Percentiles rank a stretch among this genome's conserved stretches.
These are phyloP conservation scores for Fusarium mundagurra DNA, from an alignment of 2,329 filamentous ascomycete genomes.

Conservation along the genomic window DNA sequence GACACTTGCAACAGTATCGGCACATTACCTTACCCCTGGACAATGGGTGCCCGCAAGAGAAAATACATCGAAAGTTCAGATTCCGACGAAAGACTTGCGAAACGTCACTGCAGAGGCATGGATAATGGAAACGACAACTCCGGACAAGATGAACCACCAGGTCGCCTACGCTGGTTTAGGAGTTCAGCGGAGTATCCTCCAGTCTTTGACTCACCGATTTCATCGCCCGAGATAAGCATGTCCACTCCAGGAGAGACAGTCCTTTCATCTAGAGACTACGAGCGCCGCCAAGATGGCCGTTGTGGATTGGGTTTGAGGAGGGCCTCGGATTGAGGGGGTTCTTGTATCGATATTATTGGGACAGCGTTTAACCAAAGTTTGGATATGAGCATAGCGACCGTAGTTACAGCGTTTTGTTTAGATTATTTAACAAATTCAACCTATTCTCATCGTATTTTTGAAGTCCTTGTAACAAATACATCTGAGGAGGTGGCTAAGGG, in stretches of 20 bases:
- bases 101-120: not conserved
- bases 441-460: not conserved
- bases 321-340: not conserved
- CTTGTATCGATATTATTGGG: not conserved
- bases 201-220: not conserved
- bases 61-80: not conserved
- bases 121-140: no score
- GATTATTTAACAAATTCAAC: no score
- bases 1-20: not conserved
- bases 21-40: not conserved
- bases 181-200: not conserved
- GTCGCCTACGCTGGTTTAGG: not conserved
- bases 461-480: rapidly evolving
- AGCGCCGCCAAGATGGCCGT: no score
- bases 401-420: not conserved
- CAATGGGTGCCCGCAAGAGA: not conserved
- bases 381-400: not conserved
- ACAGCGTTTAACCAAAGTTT: not conserved
- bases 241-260: rapidly evolving
- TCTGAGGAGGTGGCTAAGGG: no score
- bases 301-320: no score
- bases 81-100: not conserved
- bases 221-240: not conserved
- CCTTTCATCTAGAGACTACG: rapidly evolving
- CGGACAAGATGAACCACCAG: not conserved